Percentiles rank a stretch among this genome's conserved stretches.
Evolutionary conservation across 306 rosid species (phyloP).

Genomic region (Gleditsia sinensis): DNA sequence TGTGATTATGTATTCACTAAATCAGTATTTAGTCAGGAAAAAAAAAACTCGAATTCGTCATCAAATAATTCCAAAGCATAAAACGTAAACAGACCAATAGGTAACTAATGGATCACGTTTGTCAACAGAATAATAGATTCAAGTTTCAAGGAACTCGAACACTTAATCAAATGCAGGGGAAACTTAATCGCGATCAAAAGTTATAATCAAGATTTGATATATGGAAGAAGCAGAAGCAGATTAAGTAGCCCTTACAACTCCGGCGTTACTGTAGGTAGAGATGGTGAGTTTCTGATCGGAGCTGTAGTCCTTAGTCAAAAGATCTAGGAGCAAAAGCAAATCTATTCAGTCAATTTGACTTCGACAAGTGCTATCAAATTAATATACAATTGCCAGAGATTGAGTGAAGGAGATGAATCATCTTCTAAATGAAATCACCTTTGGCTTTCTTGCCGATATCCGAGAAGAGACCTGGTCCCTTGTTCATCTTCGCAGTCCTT

Average conservation of each 20-base stretch:
- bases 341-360: not conserved
- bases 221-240: not conserved
- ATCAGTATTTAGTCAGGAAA: not conserved
- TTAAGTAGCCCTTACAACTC: conserved; percentile 50
- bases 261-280: conserved; percentile 58
- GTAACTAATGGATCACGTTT: not conserved
- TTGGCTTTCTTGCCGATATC: conserved; percentile 71
- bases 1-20: not conserved
- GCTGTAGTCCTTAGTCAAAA: conserved; percentile 62
- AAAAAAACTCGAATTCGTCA: not conserved
- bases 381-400: not conserved
- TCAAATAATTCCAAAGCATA: not conserved
- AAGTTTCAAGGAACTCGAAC: not conserved
- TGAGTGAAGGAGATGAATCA: not conserved
- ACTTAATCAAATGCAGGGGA: not conserved
- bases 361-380: not conserved
- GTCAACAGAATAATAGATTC: not conserved
- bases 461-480: conserved; percentile 65
- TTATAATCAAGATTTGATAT: not conserved
- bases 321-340: conserved; percentile 47
- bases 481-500: conserved; percentile 48
- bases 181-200: not conserved
- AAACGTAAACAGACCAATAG: not conserved
- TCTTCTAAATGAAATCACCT: conserved; percentile 35
- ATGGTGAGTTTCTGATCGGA: conserved; percentile 65